Evolutionary conservation across 352 stramenopile genomes (phyloP), one percentile per base, ranked within the genome.

Genomic region (Globisporangium perplexum): DNA sequence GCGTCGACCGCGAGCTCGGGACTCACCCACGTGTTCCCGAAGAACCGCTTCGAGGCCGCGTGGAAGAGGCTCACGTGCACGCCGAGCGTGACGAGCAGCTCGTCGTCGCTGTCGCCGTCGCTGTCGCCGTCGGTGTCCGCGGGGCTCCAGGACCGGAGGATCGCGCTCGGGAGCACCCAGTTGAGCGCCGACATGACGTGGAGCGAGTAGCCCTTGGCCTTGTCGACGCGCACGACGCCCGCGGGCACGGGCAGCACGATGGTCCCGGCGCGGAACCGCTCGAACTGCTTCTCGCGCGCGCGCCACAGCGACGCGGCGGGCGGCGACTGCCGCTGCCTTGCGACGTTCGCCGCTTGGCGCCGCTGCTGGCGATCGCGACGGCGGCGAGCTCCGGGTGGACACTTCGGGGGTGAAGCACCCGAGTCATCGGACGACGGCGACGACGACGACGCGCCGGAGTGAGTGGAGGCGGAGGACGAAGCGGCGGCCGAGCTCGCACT

Each of bases 1-100:
- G 66, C 49, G 28, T 88, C 73, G 26, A 86, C 52, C 4, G 62
- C 58, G 17, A 92, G 59, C 55, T 91, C 81, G 1, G 81, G 73
- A 50, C 72, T 93, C 3, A 83, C 84, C 83, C 83, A 97, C 36
- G 92, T 97, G 38, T 95, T 96, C 4, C 92, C 92, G 57, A 97
- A 98, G 65, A 97, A 98, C 12, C 88, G 74, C 59, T 88, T 90
- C 0, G 83, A 83, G 2, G 62, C 33, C 1, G 72, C 53, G 53
- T 98, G 89, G 60, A 97, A 98, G 47, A 98, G 78, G 50, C 84
- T 95, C 54, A 97, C 71, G 26, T 95, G 85, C 0, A 92, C 70
- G 12, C 84, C 79, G 17, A 93, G 65, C 7, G 83, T 87, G 23
- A 88, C 41, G 20, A 90, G 55, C 1, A 83, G 48, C 1, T 77